phyloP scores from a whole-genome alignment of 2,329 filamentous ascomycete genomes.

The Paecilomyces niveus region DNA sequence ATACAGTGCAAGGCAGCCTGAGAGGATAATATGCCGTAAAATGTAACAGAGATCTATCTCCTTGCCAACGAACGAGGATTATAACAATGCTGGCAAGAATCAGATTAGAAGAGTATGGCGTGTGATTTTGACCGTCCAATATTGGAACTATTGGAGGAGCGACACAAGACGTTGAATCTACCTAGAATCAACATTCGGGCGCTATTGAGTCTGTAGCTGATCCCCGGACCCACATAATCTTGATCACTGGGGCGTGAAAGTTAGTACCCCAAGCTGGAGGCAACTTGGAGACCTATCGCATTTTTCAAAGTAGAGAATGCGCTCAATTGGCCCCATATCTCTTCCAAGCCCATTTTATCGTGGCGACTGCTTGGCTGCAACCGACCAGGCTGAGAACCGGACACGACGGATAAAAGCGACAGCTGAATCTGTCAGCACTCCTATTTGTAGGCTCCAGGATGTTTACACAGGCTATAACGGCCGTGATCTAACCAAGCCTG shows the following conservation, averaged over 20 bases:
- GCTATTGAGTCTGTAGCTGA: background rate
- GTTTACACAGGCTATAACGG: background rate
- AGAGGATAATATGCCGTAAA: background rate
- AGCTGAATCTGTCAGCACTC: background rate
- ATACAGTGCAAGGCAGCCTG: background rate
- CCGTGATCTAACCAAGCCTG: background rate
- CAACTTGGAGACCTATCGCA: background rate
- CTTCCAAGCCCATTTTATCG: background rate
- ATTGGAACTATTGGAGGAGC: background rate
- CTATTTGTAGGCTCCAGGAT: background rate
- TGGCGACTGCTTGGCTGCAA: background rate
- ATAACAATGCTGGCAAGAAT: background rate
- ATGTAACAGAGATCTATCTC: background rate
- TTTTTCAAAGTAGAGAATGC: background rate
- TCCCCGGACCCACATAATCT: background rate
- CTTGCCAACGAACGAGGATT: background rate
- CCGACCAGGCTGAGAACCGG: background rate
- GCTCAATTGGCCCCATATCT: background rate
- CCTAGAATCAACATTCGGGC: background rate
- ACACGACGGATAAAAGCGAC: background rate
- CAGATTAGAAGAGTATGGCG: background rate
- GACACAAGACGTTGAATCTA: background rate
- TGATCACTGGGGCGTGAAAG: background rate
- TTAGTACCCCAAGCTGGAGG: background rate
- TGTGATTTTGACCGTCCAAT: background rate